These are phyloP conservation scores for Symbiodinium natans DNA, from an alignment of 73 alveolate genomes.

Conservation along the genomic window DNA sequence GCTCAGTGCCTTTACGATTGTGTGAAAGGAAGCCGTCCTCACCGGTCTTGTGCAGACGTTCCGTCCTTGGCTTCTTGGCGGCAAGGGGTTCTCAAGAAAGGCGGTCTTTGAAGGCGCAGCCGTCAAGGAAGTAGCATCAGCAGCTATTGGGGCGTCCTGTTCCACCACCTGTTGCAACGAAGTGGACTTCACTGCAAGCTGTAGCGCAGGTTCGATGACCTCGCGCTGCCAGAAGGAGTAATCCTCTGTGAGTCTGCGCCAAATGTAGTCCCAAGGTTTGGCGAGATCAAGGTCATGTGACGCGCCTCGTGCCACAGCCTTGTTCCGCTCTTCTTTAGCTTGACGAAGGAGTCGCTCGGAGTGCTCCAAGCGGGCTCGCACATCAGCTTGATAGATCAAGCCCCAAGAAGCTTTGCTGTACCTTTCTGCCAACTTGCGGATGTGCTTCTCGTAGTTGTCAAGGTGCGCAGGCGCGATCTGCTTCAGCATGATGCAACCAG, in stretches of 20 bases:
- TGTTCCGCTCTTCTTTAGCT: not conserved
- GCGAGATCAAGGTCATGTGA: not conserved
- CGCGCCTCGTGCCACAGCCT: not conserved
- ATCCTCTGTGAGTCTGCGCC: not conserved
- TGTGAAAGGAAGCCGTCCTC: not conserved
- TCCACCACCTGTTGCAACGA: not conserved
- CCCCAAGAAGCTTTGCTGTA: not conserved
- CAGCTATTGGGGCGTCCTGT: not conserved
- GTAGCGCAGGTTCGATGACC: not conserved
- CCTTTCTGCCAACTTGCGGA: not conserved
- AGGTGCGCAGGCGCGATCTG: not conserved
- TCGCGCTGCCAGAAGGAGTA: not conserved
- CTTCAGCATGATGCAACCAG: constrained; percentile 20
- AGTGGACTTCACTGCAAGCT: not conserved
- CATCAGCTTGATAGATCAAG: constrained; percentile 13
- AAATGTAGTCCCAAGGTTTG: not conserved
- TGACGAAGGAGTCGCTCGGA: not conserved
- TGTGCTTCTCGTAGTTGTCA: constrained; percentile 6
- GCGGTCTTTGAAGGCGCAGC: not conserved
- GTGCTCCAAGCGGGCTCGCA: not conserved
- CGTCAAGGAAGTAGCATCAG: not conserved
- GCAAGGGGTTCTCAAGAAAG: not conserved
- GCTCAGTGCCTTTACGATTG: not conserved
- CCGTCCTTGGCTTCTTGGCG: not conserved
- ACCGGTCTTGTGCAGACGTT: not conserved